A percentile compares a stretch with the other conserved stretches of the same genome.
phyloP scores from a whole-genome alignment of 108 stramenopile species.

The Nannochloropsis oceanica region DNA sequence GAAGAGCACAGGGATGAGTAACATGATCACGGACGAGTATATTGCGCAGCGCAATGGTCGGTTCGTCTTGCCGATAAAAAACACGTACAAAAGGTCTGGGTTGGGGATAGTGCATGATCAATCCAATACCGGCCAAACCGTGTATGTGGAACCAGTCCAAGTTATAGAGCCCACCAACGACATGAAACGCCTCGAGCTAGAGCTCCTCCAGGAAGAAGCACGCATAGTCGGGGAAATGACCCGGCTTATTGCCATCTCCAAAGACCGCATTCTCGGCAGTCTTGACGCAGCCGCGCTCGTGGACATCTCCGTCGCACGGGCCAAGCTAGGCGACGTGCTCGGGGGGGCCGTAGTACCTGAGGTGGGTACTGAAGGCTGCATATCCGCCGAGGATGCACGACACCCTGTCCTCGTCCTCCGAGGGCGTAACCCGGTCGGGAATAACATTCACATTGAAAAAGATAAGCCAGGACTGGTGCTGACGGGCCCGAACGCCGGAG shows the following conservation, averaged over 20 bases:
- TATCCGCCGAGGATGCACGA: constrained; percentile 53
- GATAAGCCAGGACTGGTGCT: constrained; percentile 51
- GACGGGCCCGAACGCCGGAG: constrained; percentile 76
- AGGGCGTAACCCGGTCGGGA: constrained; percentile 55
- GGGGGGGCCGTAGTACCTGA: constrained; percentile 18
- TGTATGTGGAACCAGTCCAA: constrained; percentile 76
- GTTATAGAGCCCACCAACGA: constrained; percentile 71
- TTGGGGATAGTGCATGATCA: constrained; percentile 78
- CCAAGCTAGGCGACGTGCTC: constrained; percentile 48
- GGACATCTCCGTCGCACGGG: constrained; percentile 57
- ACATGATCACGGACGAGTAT: background rate
- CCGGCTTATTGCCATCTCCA: background rate
- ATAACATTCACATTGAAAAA: constrained; percentile 59
- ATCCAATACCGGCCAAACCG: constrained; percentile 65
- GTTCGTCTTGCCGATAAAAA: constrained; percentile 18
- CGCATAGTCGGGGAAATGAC: constrained; percentile 29
- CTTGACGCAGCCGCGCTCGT: constrained; percentile 48
- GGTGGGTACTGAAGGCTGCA: constrained; percentile 60
- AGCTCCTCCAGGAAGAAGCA: constrained; percentile 57
- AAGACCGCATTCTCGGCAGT: constrained; percentile 3
- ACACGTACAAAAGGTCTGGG: constrained; percentile 21
- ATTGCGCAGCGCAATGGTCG: constrained; percentile 19
- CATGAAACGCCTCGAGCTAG: constrained; percentile 49
- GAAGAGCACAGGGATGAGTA: background rate
- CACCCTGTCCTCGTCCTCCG: constrained; percentile 70